A percentile compares a stretch with the other conserved stretches of the same genome.
Conservation (phyloP, 306 rosid species). For the Quercus agrifolia region DNA sequence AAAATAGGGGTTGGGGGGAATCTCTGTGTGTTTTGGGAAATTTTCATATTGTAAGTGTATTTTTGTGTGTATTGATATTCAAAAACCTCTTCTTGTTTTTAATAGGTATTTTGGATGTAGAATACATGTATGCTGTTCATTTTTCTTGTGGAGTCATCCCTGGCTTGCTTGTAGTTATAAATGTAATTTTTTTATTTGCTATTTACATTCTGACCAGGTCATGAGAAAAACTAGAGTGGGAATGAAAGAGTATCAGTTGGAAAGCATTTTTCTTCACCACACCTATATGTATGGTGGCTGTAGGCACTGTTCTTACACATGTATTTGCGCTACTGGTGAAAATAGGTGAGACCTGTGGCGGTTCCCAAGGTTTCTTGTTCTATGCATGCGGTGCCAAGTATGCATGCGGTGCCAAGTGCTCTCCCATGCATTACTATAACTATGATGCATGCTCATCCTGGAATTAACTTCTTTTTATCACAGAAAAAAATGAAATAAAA, state of each 20-base stretch:
- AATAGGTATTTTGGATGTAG: neutral
- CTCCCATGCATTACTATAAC: neutral
- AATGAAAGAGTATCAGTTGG: conserved; percentile 91
- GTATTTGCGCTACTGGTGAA: conserved; percentile 90
- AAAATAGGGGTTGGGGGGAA: neutral
- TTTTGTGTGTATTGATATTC: neutral
- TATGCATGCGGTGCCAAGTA: neutral
- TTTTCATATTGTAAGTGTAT: neutral
- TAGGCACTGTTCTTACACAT: conserved; percentile 94
- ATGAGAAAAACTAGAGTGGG: conserved; percentile 75
- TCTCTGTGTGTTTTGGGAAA: neutral
- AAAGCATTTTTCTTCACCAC: conserved; percentile 93
- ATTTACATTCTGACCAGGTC: conserved; percentile 47
- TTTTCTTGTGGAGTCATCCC: neutral
- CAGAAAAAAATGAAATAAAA: neutral
- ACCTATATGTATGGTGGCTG: conserved; percentile 98
- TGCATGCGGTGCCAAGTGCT: conserved; percentile 2
- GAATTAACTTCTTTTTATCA: neutral
- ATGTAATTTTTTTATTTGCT: conserved; percentile 5
- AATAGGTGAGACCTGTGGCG: conserved; percentile 47
- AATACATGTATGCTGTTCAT: neutral
- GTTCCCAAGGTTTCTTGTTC: neutral
- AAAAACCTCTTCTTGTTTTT: neutral
- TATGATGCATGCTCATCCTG: neutral
- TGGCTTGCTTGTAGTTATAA: conserved; percentile 7